A percentile compares a stretch with the other conserved stretches of the same genome.
Conservation (phyloP, 2,329 filamentous ascomycete species). For the Trichoderma harzianum region DNA sequence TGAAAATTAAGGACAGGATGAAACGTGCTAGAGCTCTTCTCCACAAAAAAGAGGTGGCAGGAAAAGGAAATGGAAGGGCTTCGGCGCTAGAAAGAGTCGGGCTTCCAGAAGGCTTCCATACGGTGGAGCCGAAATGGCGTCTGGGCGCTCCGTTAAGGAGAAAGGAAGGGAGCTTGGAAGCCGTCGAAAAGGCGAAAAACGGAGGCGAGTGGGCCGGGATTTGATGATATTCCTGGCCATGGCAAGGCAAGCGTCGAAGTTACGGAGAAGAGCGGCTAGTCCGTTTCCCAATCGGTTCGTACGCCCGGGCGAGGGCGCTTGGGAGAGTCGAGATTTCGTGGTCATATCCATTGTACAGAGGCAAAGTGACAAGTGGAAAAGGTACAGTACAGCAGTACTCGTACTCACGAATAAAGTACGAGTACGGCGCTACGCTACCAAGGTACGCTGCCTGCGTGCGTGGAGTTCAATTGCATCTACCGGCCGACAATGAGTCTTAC, state of each 20-base stretch:
- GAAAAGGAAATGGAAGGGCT: neutral
- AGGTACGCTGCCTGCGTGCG: neutral
- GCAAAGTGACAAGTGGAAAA: neutral
- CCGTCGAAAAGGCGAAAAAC: neutral
- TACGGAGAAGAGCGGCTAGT: slow-evolving; percentile 10
- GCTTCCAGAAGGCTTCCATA: slow-evolving; percentile 18
- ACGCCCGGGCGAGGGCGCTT: slow-evolving; percentile 4
- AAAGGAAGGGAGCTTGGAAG: neutral
- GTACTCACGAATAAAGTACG: neutral
- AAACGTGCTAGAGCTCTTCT: slow-evolving; percentile 15
- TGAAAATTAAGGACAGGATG: slow-evolving; percentile 2
- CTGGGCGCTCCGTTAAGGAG: slow-evolving; percentile 15
- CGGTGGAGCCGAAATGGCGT: slow-evolving; percentile 8
- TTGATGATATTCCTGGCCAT: neutral
- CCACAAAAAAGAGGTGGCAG: neutral
- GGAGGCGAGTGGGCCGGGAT: slow-evolving; percentile 4
- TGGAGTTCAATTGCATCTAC: neutral
- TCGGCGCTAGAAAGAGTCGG: slow-evolving; percentile 16
- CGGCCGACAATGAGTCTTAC: neutral
- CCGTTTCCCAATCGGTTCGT: slow-evolving; percentile 7
- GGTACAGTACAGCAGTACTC: too few relatives aligned
- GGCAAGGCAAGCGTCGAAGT: neutral
- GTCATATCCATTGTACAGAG: neutral
- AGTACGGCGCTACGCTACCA: neutral
- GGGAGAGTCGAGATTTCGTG: slow-evolving; percentile 6